Percentiles rank a stretch among this genome's conserved stretches.
Evolutionary conservation across 2,329 filamentous ascomycete genomes (phyloP).

Genomic region (Lachnellula suecica): DNA sequence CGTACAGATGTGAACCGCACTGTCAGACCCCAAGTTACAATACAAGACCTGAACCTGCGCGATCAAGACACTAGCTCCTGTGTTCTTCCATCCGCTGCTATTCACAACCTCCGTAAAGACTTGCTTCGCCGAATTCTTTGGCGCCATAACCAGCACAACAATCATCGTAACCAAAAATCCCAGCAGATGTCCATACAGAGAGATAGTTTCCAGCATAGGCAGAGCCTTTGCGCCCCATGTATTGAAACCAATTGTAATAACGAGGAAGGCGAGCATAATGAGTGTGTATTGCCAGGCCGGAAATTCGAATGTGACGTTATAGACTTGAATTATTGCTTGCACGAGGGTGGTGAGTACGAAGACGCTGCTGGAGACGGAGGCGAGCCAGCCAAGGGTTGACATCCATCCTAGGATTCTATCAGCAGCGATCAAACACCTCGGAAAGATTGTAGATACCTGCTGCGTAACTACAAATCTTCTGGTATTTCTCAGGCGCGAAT

Average conservation of each 20-base stretch:
- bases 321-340: constrained; percentile 38
- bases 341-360: constrained; percentile 45
- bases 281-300: constrained; percentile 44
- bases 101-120: constrained; percentile 35
- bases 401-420: constrained; percentile 40
- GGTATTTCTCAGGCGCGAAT: constrained; percentile 46
- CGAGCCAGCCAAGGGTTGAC: constrained; percentile 45
- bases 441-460: constrained; percentile 33
- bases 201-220: constrained; percentile 42
- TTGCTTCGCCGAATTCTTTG: constrained; percentile 23
- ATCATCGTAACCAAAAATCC: constrained; percentile 44
- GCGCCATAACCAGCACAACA: constrained; percentile 35
- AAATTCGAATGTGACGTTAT: constrained; percentile 35
- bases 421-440: not conserved
- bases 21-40: constrained; percentile 23
- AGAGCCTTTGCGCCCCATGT: constrained; percentile 40
- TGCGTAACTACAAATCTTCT: constrained; percentile 54
- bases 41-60: constrained; percentile 33
- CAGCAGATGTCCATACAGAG: constrained; percentile 43
- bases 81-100: constrained; percentile 34
- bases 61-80: constrained; percentile 36
- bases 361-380: constrained; percentile 38
- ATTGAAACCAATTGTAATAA: constrained; percentile 43
- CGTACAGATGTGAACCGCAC: constrained; percentile 37
- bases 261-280: constrained; percentile 41